A percentile compares a stretch with the other conserved stretches of the same genome.
phyloP scores from a whole-genome alignment of 371 early-diverging fungal species.

The Circinella minor region DNA sequence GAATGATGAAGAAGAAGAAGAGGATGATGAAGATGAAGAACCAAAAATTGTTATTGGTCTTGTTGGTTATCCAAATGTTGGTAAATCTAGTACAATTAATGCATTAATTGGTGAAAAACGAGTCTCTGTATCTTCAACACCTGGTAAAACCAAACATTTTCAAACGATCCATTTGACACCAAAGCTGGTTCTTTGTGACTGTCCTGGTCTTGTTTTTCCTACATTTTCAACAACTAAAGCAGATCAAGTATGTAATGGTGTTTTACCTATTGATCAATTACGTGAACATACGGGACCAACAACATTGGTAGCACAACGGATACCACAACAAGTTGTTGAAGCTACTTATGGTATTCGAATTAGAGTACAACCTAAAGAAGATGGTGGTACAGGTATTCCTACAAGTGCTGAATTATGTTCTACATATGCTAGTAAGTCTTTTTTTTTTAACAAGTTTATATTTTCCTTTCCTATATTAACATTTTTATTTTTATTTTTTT shows the following conservation, averaged over 20 bases:
- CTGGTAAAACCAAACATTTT: slow-evolving; percentile 99
- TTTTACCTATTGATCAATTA: slow-evolving; percentile 98
- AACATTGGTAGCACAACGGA: slow-evolving; percentile 80
- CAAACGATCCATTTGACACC: slow-evolving; percentile 92
- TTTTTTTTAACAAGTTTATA: neutral
- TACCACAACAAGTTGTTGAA: slow-evolving; percentile 92
- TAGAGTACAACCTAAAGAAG: slow-evolving; percentile 75
- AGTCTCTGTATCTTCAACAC: slow-evolving; percentile 98
- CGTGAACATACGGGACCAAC: slow-evolving; percentile 94
- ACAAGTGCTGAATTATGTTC: slow-evolving; percentile 80
- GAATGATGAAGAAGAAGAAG: slow-evolving; percentile 2
- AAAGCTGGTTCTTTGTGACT: slow-evolving; percentile 93
- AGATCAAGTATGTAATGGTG: slow-evolving; percentile 98
- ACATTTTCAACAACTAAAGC: slow-evolving; percentile 97
- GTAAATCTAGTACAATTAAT: slow-evolving; percentile 99
- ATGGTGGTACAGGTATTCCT: slow-evolving; percentile 84
- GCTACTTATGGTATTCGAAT: slow-evolving; percentile 92
- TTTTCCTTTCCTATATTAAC: neutral
- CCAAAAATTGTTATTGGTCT: slow-evolving; percentile 88
- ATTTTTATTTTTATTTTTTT: neutral
- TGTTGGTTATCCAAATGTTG: slow-evolving; percentile 99
- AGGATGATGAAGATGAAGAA: slow-evolving; percentile 32
- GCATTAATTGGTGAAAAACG: slow-evolving; percentile 94
- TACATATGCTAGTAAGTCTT: slow-evolving; percentile 69
- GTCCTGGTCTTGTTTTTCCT: slow-evolving; percentile 99